Evolutionary conservation across 164 flowering plant genomes (phyloP), one percentile per base, ranked within the genome.

Genomic region (Nelumbo lutea): DNA sequence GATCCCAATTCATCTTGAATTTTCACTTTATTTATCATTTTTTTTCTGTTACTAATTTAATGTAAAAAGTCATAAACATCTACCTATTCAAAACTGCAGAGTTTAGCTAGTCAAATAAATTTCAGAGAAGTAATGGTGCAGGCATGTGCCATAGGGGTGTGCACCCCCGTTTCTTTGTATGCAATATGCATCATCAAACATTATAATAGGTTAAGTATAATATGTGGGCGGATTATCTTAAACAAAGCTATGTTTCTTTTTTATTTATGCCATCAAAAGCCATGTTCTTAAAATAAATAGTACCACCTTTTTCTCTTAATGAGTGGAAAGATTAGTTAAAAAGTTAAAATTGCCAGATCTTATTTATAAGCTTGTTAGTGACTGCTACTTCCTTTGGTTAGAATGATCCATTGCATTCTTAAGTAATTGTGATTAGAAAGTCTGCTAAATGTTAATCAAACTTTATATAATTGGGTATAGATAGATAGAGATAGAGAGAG

Each of bases 291-390:
- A 10, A 47, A n/a, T 41, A 66, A 58, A 70, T 27, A 27, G 2
- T 53, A 27, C 66, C 10, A 70, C 72, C 72, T 61, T 77, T 77
- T 61, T 55, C 38, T 64, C 68, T 65, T 55, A 67, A 70, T 64
- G 69, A 74, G 70, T 73, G 68, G 59, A 68, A 68, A 61, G 75
- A 48, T 70, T 71, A 71, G 80, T 74, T 78, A 68, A 68, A 78
- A 78, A 73, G 75, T 47, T 70, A 45, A 27, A 70, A 70, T 77
- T 64, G 14, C 79, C 64, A 55, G 58, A 76, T 76, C 79, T 65
- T 45, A 46, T 53, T 41, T 27, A 52, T 51, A 46, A 72, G 48
- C 48, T 38, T 53, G 27, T 52, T 51, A 66, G 46, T 44, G 61
- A 65, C 59, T 6, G 46, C 58, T 69, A 15, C 6, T 72, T 62